Evolutionary conservation across 441 rosid species (phyloP).

Genomic region (Gossypium davidsonii): DNA sequence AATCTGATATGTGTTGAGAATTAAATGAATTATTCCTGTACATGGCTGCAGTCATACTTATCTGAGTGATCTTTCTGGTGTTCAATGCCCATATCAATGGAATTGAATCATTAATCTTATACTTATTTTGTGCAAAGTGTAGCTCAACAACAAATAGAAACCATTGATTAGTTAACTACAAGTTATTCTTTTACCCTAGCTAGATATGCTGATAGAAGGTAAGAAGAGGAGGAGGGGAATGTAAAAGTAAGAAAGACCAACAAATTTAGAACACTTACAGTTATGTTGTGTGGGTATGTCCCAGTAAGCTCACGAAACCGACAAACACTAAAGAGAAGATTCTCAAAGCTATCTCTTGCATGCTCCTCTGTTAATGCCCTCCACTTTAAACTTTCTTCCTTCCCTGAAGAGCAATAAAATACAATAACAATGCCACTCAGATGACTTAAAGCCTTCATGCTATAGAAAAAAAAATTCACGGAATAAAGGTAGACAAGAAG

Average conservation of each 20-base stretch:
- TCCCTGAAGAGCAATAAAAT: constrained; percentile 41
- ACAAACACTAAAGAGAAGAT: constrained; percentile 86
- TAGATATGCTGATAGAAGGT: not conserved
- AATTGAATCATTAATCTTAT: not conserved
- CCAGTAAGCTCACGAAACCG: constrained; percentile 94
- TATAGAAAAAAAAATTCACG: not conserved
- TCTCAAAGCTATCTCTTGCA: constrained; percentile 97
- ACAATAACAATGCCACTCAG: constrained; percentile 8
- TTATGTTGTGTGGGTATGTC: constrained; percentile 74
- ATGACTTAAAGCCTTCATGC: constrained; percentile 6
- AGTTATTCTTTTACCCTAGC: not conserved
- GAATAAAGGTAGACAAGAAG: not conserved
- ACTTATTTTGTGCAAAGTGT: not conserved
- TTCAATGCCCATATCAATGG: not conserved
- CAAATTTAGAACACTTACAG: constrained; percentile 46
- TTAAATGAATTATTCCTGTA: not conserved
- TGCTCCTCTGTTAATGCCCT: constrained; percentile 95
- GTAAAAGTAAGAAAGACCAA: not conserved
- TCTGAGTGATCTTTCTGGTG: not conserved
- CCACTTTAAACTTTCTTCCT: constrained; percentile 57
- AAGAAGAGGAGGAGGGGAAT: not conserved
- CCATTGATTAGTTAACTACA: not conserved
- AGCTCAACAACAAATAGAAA: not conserved
- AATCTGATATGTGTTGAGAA: not conserved
- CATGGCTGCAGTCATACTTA: not conserved